Evolutionary conservation across 2,329 filamentous ascomycete species (phyloP).

Genomic region (Pseudogymnoascus sp.): DNA sequence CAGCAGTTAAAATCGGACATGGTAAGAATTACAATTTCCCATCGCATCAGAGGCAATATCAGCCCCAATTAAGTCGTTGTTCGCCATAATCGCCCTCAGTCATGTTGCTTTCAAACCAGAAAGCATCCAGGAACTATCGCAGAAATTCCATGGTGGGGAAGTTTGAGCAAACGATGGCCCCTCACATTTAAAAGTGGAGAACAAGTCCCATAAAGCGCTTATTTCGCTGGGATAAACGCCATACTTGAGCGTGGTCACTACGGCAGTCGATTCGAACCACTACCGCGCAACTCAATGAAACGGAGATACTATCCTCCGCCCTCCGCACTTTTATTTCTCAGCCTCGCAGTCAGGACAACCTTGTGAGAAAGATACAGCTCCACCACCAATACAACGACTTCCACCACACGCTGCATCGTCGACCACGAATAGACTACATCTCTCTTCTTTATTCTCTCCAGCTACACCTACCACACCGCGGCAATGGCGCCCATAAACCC

Average conservation of each 20-base stretch:
- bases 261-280: background rate
- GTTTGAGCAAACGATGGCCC: slow-evolving; percentile 5
- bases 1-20: background rate
- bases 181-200: slow-evolving; percentile 4
- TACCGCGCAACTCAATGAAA: background rate
- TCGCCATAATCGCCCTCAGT: background rate
- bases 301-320: background rate
- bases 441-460: background rate
- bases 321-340: slow-evolving; percentile 4
- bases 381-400: background rate
- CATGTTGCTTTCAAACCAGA: slow-evolving; percentile 1
- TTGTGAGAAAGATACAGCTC: slow-evolving; percentile 1
- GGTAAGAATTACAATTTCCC: background rate
- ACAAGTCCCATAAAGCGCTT: background rate
- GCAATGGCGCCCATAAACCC: background rate
- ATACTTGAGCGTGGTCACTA: background rate
- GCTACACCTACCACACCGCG: background rate
- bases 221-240: background rate
- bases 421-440: background rate
- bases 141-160: slow-evolving; percentile 8
- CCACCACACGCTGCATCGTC: background rate
- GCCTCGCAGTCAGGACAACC: slow-evolving; percentile 1
- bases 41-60: background rate
- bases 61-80: background rate
- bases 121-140: slow-evolving; percentile 2